Evolutionary conservation across 2,329 filamentous ascomycete genomes (phyloP).

Genomic region (Trichoderma pleuroti): DNA sequence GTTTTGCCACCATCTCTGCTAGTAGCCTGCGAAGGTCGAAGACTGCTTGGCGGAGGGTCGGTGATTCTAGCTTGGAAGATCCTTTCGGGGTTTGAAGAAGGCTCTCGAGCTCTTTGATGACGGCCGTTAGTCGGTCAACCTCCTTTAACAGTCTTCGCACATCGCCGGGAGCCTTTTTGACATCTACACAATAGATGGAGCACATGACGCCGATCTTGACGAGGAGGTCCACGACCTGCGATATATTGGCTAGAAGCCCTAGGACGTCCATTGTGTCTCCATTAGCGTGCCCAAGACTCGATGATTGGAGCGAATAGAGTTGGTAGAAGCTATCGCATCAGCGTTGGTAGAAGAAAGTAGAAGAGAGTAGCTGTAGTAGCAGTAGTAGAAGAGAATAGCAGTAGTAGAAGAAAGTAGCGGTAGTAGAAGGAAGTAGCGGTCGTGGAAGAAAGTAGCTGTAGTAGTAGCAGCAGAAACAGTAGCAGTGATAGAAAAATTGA

Average conservation of each 20-base stretch:
- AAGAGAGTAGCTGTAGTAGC: neutral
- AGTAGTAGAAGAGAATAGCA: neutral
- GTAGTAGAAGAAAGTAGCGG: neutral
- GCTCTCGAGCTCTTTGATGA: constrained; percentile 15
- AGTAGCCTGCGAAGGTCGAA: neutral
- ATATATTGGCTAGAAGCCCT: constrained; percentile 17
- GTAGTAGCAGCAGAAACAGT: neutral
- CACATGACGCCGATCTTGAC: constrained; percentile 19
- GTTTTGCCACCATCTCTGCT: constrained; percentile 5
- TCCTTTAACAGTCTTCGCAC: constrained; percentile 16
- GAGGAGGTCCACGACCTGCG: constrained; percentile 19
- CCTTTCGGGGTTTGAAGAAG: constrained; percentile 11
- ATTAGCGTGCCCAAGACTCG: neutral
- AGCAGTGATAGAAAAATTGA: neutral
- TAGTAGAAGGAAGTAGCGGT: neutral
- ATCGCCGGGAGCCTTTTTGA: constrained; percentile 16
- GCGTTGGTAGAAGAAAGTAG: neutral
- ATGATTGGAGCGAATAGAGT: too few species aligned
- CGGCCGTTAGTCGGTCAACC: constrained; percentile 11
- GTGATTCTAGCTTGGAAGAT: constrained; percentile 8
- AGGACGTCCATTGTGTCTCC: constrained; percentile 15
- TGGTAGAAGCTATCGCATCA: too few species aligned
- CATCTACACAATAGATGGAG: constrained; percentile 18
- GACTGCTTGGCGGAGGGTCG: neutral
- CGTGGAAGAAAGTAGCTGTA: neutral